phyloP scores from a whole-genome alignment of 1,284 basidiomycete genomes.

The Leccinum holopus region DNA sequence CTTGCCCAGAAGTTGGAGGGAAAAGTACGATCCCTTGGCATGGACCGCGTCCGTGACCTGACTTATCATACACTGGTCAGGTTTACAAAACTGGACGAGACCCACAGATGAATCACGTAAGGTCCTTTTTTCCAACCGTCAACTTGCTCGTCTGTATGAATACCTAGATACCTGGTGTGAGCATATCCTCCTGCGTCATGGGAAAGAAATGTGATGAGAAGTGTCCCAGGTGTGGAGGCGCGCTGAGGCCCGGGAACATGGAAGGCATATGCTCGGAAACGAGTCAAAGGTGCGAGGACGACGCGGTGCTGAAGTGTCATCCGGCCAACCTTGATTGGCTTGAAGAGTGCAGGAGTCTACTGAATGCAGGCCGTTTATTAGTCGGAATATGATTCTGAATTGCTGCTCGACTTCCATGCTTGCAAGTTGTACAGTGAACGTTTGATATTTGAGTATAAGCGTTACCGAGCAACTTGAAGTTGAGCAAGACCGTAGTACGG shows the following conservation, averaged over 20 bases:
- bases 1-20: not conserved
- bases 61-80: not conserved
- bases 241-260: not conserved
- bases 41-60: not conserved
- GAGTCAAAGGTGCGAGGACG: not conserved
- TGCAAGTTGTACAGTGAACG: no score
- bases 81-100: not conserved
- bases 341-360: not conserved
- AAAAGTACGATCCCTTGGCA: constrained; percentile 25
- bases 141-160: not conserved
- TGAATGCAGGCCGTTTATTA: not conserved
- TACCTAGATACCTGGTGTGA: not conserved
- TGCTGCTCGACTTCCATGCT: no score
- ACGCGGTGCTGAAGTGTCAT: not conserved
- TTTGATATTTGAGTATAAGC: no score
- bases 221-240: not conserved
- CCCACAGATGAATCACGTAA: not conserved
- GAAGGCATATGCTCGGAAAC: not conserved
- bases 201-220: not conserved
- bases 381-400: not conserved
- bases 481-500: no score
- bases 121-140: not conserved
- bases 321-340: not conserved
- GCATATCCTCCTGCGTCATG: not conserved
- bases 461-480: no score